Percentiles rank a stretch among this genome's conserved stretches.
Evolutionary conservation across 345 rosid species (phyloP).

Genomic region (Hypericum androsaemum): DNA sequence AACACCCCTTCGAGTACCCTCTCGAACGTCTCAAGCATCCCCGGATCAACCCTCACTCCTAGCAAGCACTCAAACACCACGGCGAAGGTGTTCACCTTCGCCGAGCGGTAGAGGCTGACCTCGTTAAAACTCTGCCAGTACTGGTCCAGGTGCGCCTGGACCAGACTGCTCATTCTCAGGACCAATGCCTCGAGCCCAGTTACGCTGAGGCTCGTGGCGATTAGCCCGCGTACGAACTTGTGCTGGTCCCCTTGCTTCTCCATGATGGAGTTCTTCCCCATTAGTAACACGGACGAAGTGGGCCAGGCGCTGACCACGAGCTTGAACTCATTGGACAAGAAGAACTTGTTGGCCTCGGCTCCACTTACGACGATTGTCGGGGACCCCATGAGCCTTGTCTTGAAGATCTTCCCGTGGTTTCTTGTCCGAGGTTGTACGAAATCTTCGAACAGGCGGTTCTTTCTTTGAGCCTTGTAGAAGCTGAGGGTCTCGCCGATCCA

Average conservation of each 20-base stretch:
- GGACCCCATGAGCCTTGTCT: conserved; percentile 61
- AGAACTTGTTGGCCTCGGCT: conserved; percentile 51
- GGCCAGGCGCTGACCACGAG: conserved; percentile 80
- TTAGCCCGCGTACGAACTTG: conserved; percentile 33
- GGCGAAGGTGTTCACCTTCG: conserved; percentile 43
- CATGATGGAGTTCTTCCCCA: conserved; percentile 65
- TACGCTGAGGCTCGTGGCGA: conserved; percentile 34
- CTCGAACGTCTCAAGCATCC: conserved; percentile 42
- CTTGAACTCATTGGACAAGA: conserved; percentile 63
- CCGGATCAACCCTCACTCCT: conserved; percentile 42
- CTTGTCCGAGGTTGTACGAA: conserved; percentile 47
- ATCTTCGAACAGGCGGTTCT: conserved; percentile 47
- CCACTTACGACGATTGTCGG: conserved; percentile 58
- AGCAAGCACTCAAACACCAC: conserved; percentile 53
- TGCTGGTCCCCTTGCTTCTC: conserved; percentile 54
- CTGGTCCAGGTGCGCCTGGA: conserved; percentile 31
- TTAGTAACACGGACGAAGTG: conserved; percentile 52
- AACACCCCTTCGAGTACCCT: conserved; percentile 66
- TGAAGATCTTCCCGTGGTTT: conserved; percentile 56
- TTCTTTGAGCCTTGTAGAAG: conserved; percentile 54
- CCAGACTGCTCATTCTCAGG: conserved; percentile 42
- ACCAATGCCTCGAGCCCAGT: conserved; percentile 36
- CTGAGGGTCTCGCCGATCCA: conserved; percentile 66
- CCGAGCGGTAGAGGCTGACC: conserved; percentile 38
- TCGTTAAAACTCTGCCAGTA: conserved; percentile 36